These are phyloP conservation scores for Stephania yunnanensis DNA, from an alignment of 164 flowering plant genomes.

Conservation along the genomic window DNA sequence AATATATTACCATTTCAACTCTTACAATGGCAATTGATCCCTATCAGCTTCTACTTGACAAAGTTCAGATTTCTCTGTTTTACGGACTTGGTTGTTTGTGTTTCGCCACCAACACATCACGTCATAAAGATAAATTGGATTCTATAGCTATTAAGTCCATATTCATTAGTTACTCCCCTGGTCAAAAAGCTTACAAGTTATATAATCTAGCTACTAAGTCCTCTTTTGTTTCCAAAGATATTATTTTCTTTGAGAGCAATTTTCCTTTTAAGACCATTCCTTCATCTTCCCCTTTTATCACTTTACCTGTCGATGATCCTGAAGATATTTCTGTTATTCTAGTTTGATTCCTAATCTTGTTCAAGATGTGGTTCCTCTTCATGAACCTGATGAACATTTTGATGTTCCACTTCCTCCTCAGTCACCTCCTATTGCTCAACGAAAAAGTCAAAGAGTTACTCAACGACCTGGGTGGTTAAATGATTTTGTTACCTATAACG, in stretches of 20 bases:
- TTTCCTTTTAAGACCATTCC: neutral
- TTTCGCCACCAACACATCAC: conserved; percentile 1
- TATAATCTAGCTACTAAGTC: neutral
- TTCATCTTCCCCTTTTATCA: too few species aligned
- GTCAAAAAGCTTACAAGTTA: neutral
- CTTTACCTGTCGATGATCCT: too few species aligned
- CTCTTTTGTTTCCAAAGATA: neutral
- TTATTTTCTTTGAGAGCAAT: neutral
- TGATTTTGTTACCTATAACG: too few species aligned
- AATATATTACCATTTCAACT: neutral
- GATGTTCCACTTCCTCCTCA: too few species aligned
- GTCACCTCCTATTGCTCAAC: too few species aligned
- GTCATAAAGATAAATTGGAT: neutral
- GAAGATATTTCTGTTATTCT: too few species aligned
- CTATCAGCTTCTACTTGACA: neutral
- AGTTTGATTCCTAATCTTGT: neutral
- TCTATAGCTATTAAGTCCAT: neutral
- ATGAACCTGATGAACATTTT: neutral
- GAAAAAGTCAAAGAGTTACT: too few species aligned
- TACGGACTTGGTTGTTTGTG: neutral
- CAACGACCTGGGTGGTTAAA: too few species aligned
- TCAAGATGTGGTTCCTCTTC: neutral
- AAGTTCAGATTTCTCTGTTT: neutral
- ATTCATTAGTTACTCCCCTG: neutral
- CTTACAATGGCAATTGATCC: neutral